Conservation (phyloP, 331 rosid genomes). For the Quercus phellos region DNA sequence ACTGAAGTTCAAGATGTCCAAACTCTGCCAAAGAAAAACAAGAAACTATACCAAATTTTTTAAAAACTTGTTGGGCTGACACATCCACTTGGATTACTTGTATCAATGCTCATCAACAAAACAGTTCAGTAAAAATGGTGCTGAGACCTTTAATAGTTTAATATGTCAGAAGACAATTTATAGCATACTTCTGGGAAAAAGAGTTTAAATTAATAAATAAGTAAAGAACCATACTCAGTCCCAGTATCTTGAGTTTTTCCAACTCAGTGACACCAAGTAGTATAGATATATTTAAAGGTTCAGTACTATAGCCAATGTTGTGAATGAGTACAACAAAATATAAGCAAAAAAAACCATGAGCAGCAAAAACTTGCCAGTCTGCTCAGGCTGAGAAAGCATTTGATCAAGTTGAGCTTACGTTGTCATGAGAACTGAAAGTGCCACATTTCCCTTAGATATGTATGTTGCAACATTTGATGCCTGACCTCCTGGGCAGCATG, state of each 20-base stretch:
- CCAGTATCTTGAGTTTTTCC: background rate
- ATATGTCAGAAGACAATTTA: background rate
- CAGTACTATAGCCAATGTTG: background rate
- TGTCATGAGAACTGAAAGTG: conserved; percentile 94
- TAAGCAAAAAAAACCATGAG: background rate
- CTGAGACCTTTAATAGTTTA: background rate
- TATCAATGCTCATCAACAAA: background rate
- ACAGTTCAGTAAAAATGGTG: background rate
- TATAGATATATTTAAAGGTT: background rate
- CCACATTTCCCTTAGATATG: conserved; percentile 93
- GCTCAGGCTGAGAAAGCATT: background rate
- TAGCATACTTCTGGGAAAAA: background rate
- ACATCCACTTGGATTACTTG: background rate
- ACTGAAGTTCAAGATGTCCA: too few relatives aligned
- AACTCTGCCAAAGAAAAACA: too few relatives aligned
- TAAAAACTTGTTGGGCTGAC: background rate
- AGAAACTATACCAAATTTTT: background rate
- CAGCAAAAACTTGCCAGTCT: background rate
- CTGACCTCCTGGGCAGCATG: conserved; percentile 99
- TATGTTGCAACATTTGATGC: conserved; percentile 97
- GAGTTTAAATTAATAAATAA: background rate
- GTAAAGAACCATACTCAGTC: background rate
- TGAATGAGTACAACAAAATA: background rate
- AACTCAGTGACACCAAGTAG: too few relatives aligned
- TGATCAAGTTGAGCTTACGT: conserved; percentile 47